Base-by-base conservation (phyloP, 1,139 yeast species). In the Saccharomyces pastorianus region DNA sequence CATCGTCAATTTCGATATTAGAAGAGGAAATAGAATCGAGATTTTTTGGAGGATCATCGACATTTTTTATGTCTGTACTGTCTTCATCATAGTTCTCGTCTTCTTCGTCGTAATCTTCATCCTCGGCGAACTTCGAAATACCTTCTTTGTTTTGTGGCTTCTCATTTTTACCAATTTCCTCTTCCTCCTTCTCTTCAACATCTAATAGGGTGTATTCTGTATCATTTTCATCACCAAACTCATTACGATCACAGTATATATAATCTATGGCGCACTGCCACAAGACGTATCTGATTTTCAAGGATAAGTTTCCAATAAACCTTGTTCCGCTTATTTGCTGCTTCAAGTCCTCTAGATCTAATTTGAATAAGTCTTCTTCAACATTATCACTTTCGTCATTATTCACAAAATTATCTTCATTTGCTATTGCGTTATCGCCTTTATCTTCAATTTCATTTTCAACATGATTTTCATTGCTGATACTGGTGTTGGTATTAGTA, bases 221-320 rank as follows among this genome's bases (percentile, higher is more conserved):
- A 34, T 63, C 68, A 14, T 64, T 68, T 4, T 59, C 61, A 14
- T 63, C 66, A 4, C 62, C 59, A 6, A 57, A 55, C 5, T 62
- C 64, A 26, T 65, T 64, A 0, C 61, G 57, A 8, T 68, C 69
- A 20, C 64, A 67, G 29, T 75, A 81, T 59, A 73, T 76, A 53
- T 71, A 75, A 64, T 84, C 88, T 14, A 86, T 77, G 6, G 90
- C 93, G 63, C 81, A 83, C 61, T 85, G 91, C 82, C 88, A 86
- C 27, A 86, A 71, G 20, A 85, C 76, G 61, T 85, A 85, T 60
- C 93, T 73, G 41, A 85, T 71, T 59, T 83, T 85, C 52, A 85
- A 71, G 2, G 89, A 84, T 49, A 85, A 70, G 53, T 77, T 73
- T 54, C 79, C 79, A 14, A 82, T 72, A 50, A 84, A 78, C 64